Base-by-base conservation (phyloP, 2,329 filamentous ascomycete genomes). In the Ilyonectria sp. region DNA sequence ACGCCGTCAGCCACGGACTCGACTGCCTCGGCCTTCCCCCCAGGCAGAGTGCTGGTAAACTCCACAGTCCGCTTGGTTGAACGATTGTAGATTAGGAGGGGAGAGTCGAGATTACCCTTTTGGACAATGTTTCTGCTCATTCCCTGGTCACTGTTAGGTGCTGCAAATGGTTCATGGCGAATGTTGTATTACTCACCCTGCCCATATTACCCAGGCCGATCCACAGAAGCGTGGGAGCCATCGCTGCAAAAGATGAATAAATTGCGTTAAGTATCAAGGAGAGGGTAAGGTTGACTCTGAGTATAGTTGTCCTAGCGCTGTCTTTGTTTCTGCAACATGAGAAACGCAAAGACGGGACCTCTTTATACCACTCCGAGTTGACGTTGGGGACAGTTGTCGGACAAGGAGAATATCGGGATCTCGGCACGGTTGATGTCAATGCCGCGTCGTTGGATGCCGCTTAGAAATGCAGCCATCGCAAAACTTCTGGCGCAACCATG, bases 171-270 rank as follows among this genome's bases (percentile, higher is more conserved):
- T 33, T 47, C 19, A 40, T 40, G 37, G 13, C 23, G 21, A 9
- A n/a, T 7, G 1, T 33, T 29, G 23, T 35, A 7, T 46, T 33
- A 81, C 88, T 83, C 83, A 92, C 93, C 77, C 91, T 87, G 72
- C 93, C 94, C 90, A 97, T 97, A 79, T 97, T 97, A 59, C 94
- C 94, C 57, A 97, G 87, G 64, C 94, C 94, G 61, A 97, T 90
- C 90, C 91, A 97, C 74, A 94, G 86, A 58, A 96, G 76, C 80
- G 87, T 89, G 64, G 86, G 85, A 49, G 87, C 82, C 88, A 90
- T 90, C 52, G 21, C 71, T 61, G 40, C 9, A 19, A 53, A 15
- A 9, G 44, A 33, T 43, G 40, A 33, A 13, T 9, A 53, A 21
- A 19, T 2, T 35, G 29, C 3, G 21, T 1, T 1, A 10, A 26